These are phyloP conservation scores for Eremothecium gossypii DNA, from an alignment of 1,139 yeast genomes.

Conservation along the genomic window DNA sequence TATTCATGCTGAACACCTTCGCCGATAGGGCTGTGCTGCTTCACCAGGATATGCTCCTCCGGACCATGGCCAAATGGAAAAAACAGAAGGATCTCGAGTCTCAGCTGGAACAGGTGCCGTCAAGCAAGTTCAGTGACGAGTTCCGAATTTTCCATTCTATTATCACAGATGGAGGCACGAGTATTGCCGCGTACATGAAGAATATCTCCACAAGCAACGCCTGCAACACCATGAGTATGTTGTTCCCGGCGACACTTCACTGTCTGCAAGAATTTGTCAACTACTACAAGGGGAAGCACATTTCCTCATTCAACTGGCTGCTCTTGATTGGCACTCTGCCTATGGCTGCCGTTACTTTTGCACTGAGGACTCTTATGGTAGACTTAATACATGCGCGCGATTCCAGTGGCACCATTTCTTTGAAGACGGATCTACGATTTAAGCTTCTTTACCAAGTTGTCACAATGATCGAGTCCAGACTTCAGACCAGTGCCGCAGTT, in stretches of 20 bases:
- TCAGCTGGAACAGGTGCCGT: too few species aligned
- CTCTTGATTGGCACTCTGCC: slow-evolving; percentile 47
- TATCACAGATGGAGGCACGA: too few species aligned
- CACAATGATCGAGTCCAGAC: slow-evolving; percentile 26
- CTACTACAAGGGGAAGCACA: slow-evolving; percentile 26
- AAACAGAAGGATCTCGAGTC: too few species aligned
- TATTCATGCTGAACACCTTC: slow-evolving; percentile 41
- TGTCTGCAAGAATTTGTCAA: slow-evolving; percentile 43
- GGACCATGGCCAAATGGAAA: too few species aligned
- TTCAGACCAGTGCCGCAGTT: slow-evolving; percentile 27
- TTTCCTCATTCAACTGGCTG: slow-evolving; percentile 45
- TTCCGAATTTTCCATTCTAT: too few species aligned
- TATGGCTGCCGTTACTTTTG: slow-evolving; percentile 47
- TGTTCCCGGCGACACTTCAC: slow-evolving; percentile 50
- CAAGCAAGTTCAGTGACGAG: too few species aligned
- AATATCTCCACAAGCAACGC: too few species aligned
- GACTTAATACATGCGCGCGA: slow-evolving; percentile 35
- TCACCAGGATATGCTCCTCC: slow-evolving; percentile 30
- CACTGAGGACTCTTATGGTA: slow-evolving; percentile 44
- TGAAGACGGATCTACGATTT: slow-evolving; percentile 27
- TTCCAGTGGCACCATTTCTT: slow-evolving; percentile 12
- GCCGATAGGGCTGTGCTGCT: slow-evolving; percentile 50
- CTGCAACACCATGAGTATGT: slow-evolving; percentile 29
- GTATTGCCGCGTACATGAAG: too few species aligned
- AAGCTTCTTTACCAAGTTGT: slow-evolving; percentile 25